Conservation (phyloP, 106 monocot genomes). For the Dendrobium huoshanense region DNA sequence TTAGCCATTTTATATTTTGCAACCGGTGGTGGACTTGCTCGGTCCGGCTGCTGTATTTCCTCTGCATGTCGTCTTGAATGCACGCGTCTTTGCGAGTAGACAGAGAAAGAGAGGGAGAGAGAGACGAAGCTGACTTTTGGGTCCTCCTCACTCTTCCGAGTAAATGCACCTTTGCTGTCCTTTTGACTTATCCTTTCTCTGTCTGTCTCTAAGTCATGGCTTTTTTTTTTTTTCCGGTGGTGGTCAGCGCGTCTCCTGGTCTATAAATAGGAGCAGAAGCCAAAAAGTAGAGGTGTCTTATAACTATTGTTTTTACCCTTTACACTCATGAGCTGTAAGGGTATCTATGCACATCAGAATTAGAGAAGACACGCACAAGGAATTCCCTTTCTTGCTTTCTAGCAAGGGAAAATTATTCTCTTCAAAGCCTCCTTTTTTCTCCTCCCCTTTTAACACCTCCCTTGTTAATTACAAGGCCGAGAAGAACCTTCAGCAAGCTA, state of each 20-base stretch:
- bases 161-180: conserved; percentile 16
- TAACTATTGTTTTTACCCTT: neutral
- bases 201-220: neutral
- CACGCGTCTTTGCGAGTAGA: neutral
- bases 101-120: neutral
- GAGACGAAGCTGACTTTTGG: neutral
- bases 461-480: neutral
- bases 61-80: neutral
- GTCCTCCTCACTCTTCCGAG: neutral
- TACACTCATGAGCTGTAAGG: neutral
- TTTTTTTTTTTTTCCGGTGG: neutral
- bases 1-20: too few relatives aligned
- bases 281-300: neutral
- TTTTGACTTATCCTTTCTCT: neutral
- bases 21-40: too few relatives aligned
- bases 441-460: neutral
- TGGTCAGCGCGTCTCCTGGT: neutral
- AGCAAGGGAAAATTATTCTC: neutral
- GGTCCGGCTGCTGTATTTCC: neutral
- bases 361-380: neutral
- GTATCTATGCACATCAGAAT: neutral
- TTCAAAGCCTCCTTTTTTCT: neutral
- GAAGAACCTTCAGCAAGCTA: neutral
- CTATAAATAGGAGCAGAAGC: conserved; percentile 4
- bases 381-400: neutral